A percentile compares a stretch with the other conserved stretches of the same genome.
Conservation (phyloP, 345 rosid genomes). For the Bretschneidera sinensis region DNA sequence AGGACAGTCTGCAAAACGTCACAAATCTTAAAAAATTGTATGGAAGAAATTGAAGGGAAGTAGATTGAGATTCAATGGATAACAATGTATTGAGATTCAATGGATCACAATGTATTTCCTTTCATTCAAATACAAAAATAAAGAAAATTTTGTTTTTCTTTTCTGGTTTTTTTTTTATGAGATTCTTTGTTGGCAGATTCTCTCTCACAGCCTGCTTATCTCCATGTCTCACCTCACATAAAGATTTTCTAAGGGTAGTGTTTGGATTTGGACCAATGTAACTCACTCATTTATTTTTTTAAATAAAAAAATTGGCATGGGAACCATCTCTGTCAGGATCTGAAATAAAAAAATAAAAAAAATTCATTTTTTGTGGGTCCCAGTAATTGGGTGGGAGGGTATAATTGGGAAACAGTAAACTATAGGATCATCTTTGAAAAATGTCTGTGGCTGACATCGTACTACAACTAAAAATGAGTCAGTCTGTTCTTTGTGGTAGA, state of each 20-base stretch:
- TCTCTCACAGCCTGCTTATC: slow-evolving; percentile 57
- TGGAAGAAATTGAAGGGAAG: slow-evolving; percentile 47
- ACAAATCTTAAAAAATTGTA: slow-evolving; percentile 32
- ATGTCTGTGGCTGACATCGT: slow-evolving; percentile 11
- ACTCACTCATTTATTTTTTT: too few relatives aligned
- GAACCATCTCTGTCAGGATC: slow-evolving; percentile 26
- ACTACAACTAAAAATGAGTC: too few relatives aligned
- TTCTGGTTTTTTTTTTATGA: slow-evolving; percentile 26
- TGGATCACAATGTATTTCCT: slow-evolving; percentile 48
- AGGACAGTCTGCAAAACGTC: slow-evolving; percentile 24
- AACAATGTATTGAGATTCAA: too few relatives aligned
- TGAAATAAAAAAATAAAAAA: background rate
- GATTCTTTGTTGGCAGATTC: slow-evolving; percentile 50
- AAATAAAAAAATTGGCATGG: slow-evolving; percentile 22
- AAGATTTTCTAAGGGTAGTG: too few relatives aligned
- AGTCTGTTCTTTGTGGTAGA: background rate
- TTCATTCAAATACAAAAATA: slow-evolving; percentile 12
- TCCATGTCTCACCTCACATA: slow-evolving; percentile 15
- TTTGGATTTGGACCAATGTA: slow-evolving; percentile 1
- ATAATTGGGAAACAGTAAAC: slow-evolving; percentile 11
- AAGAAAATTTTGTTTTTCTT: too few relatives aligned
- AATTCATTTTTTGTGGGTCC: background rate
- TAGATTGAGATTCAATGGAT: slow-evolving; percentile 69
- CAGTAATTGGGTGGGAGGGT: slow-evolving; percentile 17
- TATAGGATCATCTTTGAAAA: background rate